Evolutionary conservation across 495 filamentous ascomycete species (phyloP), one percentile per base, ranked within the genome.

Genomic region (Penicillium goetzii): DNA sequence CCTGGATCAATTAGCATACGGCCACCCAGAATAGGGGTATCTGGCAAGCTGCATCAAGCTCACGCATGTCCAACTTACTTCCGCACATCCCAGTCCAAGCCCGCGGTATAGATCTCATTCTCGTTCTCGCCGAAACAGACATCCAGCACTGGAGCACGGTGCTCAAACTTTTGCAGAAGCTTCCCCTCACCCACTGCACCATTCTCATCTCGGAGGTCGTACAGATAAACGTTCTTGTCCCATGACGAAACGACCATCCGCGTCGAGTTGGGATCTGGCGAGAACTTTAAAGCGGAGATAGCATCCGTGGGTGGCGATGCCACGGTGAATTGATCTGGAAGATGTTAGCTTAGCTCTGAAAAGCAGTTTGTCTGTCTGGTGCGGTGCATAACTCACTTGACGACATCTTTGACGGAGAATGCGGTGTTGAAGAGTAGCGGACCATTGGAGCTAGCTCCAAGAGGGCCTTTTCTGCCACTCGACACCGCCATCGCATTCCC

Each of bases 221-320:
- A 99, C 45, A 96, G 85, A 76, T 97, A 96, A 26, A 96, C 87
- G 74, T 91, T 84, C 76, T 87, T 91, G 76, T 97, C 95, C 95
- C 95, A 99, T 59, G 94, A 99, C 11, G 94, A 90, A 69, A 92
- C 92, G 32, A 96, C 86, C 33, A 99, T 83, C 56, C 86, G 85
- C 50, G 85, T 89, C 15, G 84, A 83, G 56, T 80, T 63, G 14
- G 89, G 81, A 26, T 84, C 79, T 45, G 92, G 90, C 38, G 92
- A 90, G 81, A 96, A 99, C 66, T 86, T 88, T 64, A 97, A 76
- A 6, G 92, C 82, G 57, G 93, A 96, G 69, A 99, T 90, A 65
- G 89, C 91, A 79, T 98, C 95, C 57, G 81, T 84, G n/a, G 95
- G 95, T 38, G 92, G 90, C 67, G 77, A 79, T 11, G 75, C 75